Conservation (phyloP, 2,329 filamentous ascomycete genomes). For the Alternaria ethzedia region DNA sequence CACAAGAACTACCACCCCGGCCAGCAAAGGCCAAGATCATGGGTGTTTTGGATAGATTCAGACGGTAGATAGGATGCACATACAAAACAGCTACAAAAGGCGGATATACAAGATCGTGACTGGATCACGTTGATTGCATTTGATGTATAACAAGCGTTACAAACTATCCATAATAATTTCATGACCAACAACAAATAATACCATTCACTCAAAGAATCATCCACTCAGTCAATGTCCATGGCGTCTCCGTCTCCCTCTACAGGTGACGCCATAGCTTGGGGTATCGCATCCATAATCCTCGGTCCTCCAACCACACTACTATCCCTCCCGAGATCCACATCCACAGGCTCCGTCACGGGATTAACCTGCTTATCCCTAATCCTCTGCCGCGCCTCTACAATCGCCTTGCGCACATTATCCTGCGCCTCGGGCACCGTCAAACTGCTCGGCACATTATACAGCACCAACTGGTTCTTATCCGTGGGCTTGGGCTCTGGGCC, state of each 20-base stretch:
- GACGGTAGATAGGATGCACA: slow-evolving; percentile 21
- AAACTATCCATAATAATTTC: neutral
- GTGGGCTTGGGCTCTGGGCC: slow-evolving; percentile 51
- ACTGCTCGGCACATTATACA: slow-evolving; percentile 81
- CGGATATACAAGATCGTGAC: neutral
- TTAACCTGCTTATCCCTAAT: slow-evolving; percentile 64
- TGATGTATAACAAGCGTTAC: neutral
- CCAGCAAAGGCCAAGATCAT: slow-evolving; percentile 41
- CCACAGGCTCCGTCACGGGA: slow-evolving; percentile 42
- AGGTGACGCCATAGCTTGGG: slow-evolving; percentile 2
- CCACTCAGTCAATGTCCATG: slow-evolving; percentile 67
- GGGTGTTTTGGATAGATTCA: slow-evolving; percentile 37
- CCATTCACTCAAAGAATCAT: neutral
- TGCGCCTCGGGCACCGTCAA: slow-evolving; percentile 77
- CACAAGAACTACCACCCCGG: slow-evolving; percentile 31
- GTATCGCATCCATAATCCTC: slow-evolving; percentile 8
- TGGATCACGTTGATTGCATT: neutral
- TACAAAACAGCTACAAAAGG: neutral
- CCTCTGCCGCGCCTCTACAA: slow-evolving; percentile 77
- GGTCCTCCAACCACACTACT: neutral
- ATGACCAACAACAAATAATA: slow-evolving; percentile 1
- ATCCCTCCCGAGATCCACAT: slow-evolving; percentile 5
- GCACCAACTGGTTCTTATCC: slow-evolving; percentile 70
- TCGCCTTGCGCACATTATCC: slow-evolving; percentile 77
- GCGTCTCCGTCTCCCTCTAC: slow-evolving; percentile 60